A percentile compares a stretch with the other conserved stretches of the same genome.
Conservation (phyloP, 2,329 filamentous ascomycete species). For the Cercospora janseana region DNA sequence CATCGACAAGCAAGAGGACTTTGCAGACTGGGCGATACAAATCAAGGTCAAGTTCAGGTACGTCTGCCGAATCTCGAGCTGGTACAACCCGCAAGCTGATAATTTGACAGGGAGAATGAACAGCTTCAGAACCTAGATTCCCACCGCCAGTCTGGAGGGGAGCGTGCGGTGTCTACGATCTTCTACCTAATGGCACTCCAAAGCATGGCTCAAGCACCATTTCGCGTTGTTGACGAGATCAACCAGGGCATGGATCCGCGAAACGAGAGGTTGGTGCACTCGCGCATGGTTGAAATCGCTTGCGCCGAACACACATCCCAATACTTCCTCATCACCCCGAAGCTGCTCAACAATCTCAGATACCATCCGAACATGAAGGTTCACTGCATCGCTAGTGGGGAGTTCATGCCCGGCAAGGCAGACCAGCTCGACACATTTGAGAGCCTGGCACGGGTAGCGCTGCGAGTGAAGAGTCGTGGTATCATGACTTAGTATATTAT, state of each 20-base stretch:
- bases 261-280: slow-evolving; percentile 97
- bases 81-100: slow-evolving; percentile 18
- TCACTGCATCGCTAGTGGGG: slow-evolving; percentile 88
- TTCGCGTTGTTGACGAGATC: slow-evolving; percentile 98
- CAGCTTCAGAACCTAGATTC: slow-evolving; percentile 80
- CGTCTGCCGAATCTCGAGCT: slow-evolving; percentile 30
- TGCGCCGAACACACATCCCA: slow-evolving; percentile 60
- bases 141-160: slow-evolving; percentile 92
- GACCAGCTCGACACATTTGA: slow-evolving; percentile 45
- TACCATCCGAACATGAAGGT: slow-evolving; percentile 92
- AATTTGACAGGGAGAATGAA: slow-evolving; percentile 65
- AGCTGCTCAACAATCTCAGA: slow-evolving; percentile 78
- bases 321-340: slow-evolving; percentile 98
- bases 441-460: slow-evolving; percentile 38
- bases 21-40: slow-evolving; percentile 89
- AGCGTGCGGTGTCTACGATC: slow-evolving; percentile 93
- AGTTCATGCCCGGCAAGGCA: slow-evolving; percentile 53
- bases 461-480: slow-evolving; percentile 17
- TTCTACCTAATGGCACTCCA: slow-evolving; percentile 99
- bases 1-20: slow-evolving; percentile 83
- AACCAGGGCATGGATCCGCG: slow-evolving; percentile 99
- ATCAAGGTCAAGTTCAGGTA: slow-evolving; percentile 94
- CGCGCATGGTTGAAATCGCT: slow-evolving; percentile 96
- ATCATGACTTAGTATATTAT: slow-evolving; percentile 4
- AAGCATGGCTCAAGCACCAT: slow-evolving; percentile 86